A percentile compares a stretch with the other conserved stretches of the same genome.
These are phyloP conservation scores for Suhomyces sp. DNA, from an alignment of 805 yeast genomes.

Conservation along the genomic window DNA sequence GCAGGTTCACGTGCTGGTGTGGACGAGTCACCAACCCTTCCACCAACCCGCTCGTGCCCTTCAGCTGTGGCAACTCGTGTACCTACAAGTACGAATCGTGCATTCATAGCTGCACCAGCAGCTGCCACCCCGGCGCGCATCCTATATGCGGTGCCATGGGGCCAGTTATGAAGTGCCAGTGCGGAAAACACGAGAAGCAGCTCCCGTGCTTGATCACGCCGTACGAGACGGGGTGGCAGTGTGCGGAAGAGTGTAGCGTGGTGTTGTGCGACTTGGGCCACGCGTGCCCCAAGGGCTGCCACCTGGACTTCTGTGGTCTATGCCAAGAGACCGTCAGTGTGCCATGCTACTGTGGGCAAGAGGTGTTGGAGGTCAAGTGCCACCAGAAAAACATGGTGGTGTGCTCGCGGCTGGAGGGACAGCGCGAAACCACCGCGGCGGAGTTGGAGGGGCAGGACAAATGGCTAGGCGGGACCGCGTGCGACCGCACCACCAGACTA, in stretches of 20 bases:
- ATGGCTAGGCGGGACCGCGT: slow-evolving; percentile 35
- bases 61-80: slow-evolving; percentile 88
- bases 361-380: slow-evolving; percentile 43
- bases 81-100: slow-evolving; percentile 52
- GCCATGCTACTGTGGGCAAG: slow-evolving; percentile 75
- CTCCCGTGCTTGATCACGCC: slow-evolving; percentile 74
- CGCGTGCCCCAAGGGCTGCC: slow-evolving; percentile 61
- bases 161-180: slow-evolving; percentile 63
- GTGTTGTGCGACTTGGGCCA: slow-evolving; percentile 66
- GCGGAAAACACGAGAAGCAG: slow-evolving; percentile 68
- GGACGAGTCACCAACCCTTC: slow-evolving; percentile 69
- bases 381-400: slow-evolving; percentile 37
- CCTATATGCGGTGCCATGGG: slow-evolving; percentile 77
- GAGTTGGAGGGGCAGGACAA: neutral
- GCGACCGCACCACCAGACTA: slow-evolving; percentile 42
- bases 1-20: slow-evolving; percentile 80
- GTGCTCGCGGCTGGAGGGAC: slow-evolving; percentile 12
- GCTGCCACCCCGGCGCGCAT: slow-evolving; percentile 91
- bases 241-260: slow-evolving; percentile 60
- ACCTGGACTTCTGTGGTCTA: slow-evolving; percentile 77
- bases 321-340: slow-evolving; percentile 52
- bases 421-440: neutral
- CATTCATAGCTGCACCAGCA: slow-evolving; percentile 68
- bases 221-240: slow-evolving; percentile 63
- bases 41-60: slow-evolving; percentile 60